Evolutionary conservation across 129 eudicot genomes (phyloP).

Genomic region (Deinandra increscens): DNA sequence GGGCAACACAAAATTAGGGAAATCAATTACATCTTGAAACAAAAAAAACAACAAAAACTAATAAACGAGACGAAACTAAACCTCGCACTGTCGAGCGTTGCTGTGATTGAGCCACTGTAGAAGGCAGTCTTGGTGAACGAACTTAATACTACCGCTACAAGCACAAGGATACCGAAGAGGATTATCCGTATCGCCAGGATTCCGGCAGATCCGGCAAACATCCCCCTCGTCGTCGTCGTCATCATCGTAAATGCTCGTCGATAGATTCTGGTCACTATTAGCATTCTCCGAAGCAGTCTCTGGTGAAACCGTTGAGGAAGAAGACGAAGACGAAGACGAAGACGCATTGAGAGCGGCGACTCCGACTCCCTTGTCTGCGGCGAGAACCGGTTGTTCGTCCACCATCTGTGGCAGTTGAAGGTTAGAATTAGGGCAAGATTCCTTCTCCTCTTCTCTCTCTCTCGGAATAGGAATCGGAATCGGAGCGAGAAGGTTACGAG

Average conservation of each 20-base stretch:
- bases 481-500: constrained; percentile 24
- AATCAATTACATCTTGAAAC: background rate
- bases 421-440: constrained; percentile 22
- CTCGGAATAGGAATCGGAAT: constrained; percentile 11
- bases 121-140: constrained; percentile 93
- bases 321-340: constrained; percentile 33
- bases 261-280: constrained; percentile 16
- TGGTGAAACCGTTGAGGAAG: constrained; percentile 32
- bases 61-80: constrained; percentile 11
- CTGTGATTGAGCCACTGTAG: constrained; percentile 98
- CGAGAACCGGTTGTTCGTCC: constrained; percentile 42
- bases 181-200: constrained; percentile 82
- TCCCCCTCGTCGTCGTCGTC: constrained; percentile 84
- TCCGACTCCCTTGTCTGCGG: constrained; percentile 28
- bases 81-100: constrained; percentile 98
- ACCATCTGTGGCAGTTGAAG: constrained; percentile 24
- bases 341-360: constrained; percentile 28
- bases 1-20: constrained; percentile 1
- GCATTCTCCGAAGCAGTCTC: constrained; percentile 17
- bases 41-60: constrained; percentile 1
- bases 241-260: constrained; percentile 40
- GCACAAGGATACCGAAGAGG: constrained; percentile 94
- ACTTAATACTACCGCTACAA: constrained; percentile 96
- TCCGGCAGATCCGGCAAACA: constrained; percentile 94
- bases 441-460: constrained; percentile 14